Evolutionary conservation across 495 filamentous ascomycete genomes (phyloP), one percentile per base, ranked within the genome.

Genomic region (Staphylotrichum longicolle): DNA sequence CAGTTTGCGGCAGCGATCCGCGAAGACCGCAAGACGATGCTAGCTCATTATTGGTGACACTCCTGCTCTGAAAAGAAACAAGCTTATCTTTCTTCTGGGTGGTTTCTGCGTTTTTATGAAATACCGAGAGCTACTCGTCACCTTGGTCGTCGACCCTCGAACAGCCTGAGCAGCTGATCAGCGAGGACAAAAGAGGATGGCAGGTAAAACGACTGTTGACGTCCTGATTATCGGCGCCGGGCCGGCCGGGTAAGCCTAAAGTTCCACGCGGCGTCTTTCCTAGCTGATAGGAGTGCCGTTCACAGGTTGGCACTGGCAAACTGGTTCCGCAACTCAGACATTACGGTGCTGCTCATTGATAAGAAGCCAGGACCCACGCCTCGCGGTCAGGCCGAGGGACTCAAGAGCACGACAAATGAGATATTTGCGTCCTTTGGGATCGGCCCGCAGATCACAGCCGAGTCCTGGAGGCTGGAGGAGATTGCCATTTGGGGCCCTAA

Each of bases 211-310:
- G 2, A n/a, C 30, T 7, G 72, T 81, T 7, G 81, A 85, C 62
- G 71, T 83, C 2, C 72, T 89, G 54, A 83, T 88, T 37, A 71
- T 88, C 30, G 87, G 87, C 8, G 85, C 86, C n/a, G 86, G 86
- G n/a, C 86, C 86, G 0, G 80, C 85, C 0, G 85, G 82, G 50
- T 76, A 89, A 46, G 5, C 11, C 41, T 86, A 77, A 85, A 66
- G 79, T 86, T 34, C 66, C 86, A 27, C 20, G 20, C 20, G 20
- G 20, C 20, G 20, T 27, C 20, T 14, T 42, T 30, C 2, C n/a
- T 54, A 3, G 2, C 86, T 64, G 85, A 86, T 57, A 73, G 79
- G 39, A 73, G 68, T 55, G 39, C 34, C 32, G 30, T 35, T 2
- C 15, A 4, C 37, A 64, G 65, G 0, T 47, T 67, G 33, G 54